Evolutionary conservation across 1,284 basidiomycete genomes (phyloP).

Genomic region (Austropuccinia psidii): DNA sequence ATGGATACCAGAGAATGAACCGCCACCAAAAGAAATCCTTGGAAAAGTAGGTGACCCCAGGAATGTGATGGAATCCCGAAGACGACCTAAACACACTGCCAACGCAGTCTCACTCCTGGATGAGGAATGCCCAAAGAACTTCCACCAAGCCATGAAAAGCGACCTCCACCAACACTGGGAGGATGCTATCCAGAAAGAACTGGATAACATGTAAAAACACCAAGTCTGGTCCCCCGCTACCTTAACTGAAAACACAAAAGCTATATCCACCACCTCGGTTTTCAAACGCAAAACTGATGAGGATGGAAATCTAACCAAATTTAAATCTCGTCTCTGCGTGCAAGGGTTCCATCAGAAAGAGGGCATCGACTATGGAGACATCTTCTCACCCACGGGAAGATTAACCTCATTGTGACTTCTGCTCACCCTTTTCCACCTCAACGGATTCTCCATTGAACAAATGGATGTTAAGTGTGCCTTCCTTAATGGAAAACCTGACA

Average conservation of each 20-base stretch:
- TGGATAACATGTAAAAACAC: not conserved
- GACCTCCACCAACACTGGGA: not conserved
- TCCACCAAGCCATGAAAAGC: not conserved
- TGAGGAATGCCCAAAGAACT: not conserved
- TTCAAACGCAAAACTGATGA: not conserved
- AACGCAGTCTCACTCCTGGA: not conserved
- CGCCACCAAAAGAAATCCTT: no score
- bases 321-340: not conserved
- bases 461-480: conserved; percentile 1
- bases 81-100: not conserved
- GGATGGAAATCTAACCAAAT: conserved; percentile 2
- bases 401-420: not conserved
- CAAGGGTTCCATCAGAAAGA: not conserved
- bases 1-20: no score
- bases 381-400: not conserved
- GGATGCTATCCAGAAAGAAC: not conserved
- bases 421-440: not conserved
- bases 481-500: not conserved
- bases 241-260: not conserved
- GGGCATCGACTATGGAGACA: not conserved
- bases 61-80: not conserved
- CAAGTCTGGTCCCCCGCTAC: not conserved
- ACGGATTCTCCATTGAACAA: not conserved
- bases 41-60: not conserved
- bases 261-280: not conserved